Percentiles rank a stretch among this genome's conserved stretches.
Conservation (phyloP, 306 rosid species). For the Quercus agrifolia region DNA sequence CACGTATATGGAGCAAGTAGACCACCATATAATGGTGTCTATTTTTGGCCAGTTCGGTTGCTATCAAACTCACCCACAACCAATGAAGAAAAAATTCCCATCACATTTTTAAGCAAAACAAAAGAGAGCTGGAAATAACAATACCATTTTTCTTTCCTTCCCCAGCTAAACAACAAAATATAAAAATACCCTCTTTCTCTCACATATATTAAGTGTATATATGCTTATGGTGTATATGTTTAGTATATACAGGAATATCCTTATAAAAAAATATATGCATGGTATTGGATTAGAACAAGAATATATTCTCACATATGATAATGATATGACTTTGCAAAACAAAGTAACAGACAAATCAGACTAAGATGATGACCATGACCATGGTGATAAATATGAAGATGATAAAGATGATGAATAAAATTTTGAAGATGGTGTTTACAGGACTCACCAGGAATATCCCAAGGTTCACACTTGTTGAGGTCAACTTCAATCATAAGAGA, state of each 20-base stretch:
- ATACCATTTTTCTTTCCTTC: background rate
- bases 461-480: constrained; percentile 93
- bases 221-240: too few species aligned
- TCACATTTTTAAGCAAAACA: constrained; percentile 20
- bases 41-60: constrained; percentile 40
- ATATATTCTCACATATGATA: too few species aligned
- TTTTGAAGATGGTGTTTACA: background rate
- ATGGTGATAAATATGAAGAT: background rate
- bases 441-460: constrained; percentile 91
- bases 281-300: too few species aligned
- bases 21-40: constrained; percentile 22
- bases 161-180: background rate
- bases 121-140: constrained; percentile 20
- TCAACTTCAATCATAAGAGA: constrained; percentile 82
- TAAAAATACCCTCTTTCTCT: background rate
- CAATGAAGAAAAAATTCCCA: background rate
- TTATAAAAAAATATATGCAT: too few species aligned
- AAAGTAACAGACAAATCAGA: too few species aligned
- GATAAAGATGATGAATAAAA: background rate
- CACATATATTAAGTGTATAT: too few species aligned
- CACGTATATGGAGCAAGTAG: constrained; percentile 3
- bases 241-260: too few species aligned
- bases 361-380: too few species aligned
- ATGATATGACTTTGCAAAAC: background rate
- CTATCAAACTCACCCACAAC: constrained; percentile 33